Evolutionary conservation across 208 protist species (phyloP), one percentile per base, ranked within the genome.

Genomic region (Leishmania gerbilli): DNA sequence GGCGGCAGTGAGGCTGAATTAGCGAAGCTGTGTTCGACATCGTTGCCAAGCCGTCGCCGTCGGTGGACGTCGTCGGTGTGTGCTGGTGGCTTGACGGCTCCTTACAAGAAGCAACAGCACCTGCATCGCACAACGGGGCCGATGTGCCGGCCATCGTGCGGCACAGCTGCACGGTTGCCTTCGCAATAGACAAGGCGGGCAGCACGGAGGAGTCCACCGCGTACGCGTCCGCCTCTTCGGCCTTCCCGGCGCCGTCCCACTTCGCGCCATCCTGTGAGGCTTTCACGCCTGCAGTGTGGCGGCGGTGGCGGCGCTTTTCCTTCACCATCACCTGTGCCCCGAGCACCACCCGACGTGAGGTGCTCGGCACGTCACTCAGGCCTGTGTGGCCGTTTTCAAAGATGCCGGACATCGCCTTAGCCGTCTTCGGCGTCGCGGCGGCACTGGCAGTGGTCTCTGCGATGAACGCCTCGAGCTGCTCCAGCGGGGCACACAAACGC

Each of bases 91-190:
- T 77, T 49, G 31, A 47, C n/a, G 27, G 19, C 34, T 31, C 72
- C 72, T 42, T 64, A 4, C 31, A 11, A 24, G 53, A 40, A 76
- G 34, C 51, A 42, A 31, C 72, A 76, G 31, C 11, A 21, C 3
- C 74, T 17, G 56, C 55, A 42, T 45, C 47, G 53, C 1, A 11
- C 13, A 15, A 1, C 72, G 31, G 4, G 6, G 56, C 40, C 27
- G 24, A 62, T 51, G 56, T 65, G 64, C 62, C 27, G 1, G 74
- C 45, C 78, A 82, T 76, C n/a, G 62, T 67, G 27, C 77, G 72
- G 65, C 77, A 86, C 55, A 74, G 71, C 78, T 72, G 82, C 78
- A 86, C 82, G 34, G 78, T 64, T 34, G 78, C 49, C 56, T 45
- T 79, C 0, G 78, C 78, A 2, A 82, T 58, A n/a, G 17, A 19